Evolutionary conservation across 129 eudicot species (phyloP).

Genomic region (Escallonia rubra): DNA sequence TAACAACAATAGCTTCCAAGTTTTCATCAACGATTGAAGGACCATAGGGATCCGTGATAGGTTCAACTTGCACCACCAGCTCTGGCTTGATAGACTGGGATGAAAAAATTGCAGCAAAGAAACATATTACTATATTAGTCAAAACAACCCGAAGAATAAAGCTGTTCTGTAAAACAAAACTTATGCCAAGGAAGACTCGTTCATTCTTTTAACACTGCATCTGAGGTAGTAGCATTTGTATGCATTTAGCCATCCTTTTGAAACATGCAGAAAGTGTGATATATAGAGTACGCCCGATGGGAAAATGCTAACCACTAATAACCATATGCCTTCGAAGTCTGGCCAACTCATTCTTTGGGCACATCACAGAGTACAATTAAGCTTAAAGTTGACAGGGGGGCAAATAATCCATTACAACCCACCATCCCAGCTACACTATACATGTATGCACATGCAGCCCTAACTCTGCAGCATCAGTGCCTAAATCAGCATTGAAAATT

Average conservation of each 20-base stretch:
- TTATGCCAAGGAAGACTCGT: neutral
- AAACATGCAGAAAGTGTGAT: neutral
- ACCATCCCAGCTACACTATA: too few relatives aligned
- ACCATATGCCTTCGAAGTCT: neutral
- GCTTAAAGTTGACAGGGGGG: too few relatives aligned
- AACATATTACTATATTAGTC: slow-evolving; percentile 7
- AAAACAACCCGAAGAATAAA: slow-evolving; percentile 1
- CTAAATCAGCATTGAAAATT: neutral
- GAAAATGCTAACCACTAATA: neutral
- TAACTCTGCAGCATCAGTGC: too few relatives aligned
- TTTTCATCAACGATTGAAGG: slow-evolving; percentile 78
- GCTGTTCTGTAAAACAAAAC: neutral
- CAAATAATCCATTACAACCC: neutral
- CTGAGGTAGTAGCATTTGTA: neutral
- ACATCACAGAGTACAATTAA: neutral
- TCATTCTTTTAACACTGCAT: neutral
- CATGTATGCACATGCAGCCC: too few relatives aligned
- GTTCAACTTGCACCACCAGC: slow-evolving; percentile 78
- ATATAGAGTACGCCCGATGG: neutral
- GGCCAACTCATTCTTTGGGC: neutral
- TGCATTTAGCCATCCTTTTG: neutral
- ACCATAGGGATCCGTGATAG: slow-evolving; percentile 90
- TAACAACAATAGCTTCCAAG: slow-evolving; percentile 93
- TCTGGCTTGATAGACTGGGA: slow-evolving; percentile 81
- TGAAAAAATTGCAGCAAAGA: neutral